Percentiles rank a stretch among this genome's conserved stretches.
Conservation (phyloP, 257 asterid genomes). For the Capsicum chinense region DNA sequence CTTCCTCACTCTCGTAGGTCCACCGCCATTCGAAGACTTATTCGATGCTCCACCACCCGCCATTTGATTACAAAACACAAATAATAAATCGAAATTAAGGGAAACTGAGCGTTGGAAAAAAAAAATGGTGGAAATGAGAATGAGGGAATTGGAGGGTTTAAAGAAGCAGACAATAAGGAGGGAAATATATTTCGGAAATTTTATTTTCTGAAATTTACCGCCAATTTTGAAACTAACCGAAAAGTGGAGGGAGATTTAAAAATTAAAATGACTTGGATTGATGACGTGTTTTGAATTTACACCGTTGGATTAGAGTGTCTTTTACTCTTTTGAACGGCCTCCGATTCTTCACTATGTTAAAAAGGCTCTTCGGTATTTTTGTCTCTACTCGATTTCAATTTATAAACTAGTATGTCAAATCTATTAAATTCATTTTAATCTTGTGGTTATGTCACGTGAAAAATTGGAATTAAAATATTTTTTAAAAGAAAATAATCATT, state of each 20-base stretch:
- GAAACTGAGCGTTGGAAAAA: not conserved
- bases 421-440: too few relatives aligned
- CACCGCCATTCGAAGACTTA: constrained; percentile 42
- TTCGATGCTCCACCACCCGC: constrained; percentile 49
- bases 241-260: not conserved
- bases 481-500: too few relatives aligned
- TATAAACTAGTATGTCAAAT: too few relatives aligned
- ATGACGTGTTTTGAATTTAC: not conserved
- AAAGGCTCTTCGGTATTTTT: too few relatives aligned
- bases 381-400: too few relatives aligned
- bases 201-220: constrained; percentile 9
- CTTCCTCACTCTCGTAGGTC: constrained; percentile 55
- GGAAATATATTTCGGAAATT: not conserved
- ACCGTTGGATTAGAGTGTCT: not conserved
- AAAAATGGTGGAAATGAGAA: not conserved
- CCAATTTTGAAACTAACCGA: constrained; percentile 9
- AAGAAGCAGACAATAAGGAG: constrained; percentile 4
- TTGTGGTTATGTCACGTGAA: too few relatives aligned
- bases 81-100: too few relatives aligned
- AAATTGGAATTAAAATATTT: too few relatives aligned
- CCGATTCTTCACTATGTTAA: not conserved
- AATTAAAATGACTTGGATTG: constrained; percentile 4
- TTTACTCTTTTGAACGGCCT: not conserved
- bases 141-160: constrained; percentile 22
- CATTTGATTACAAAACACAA: constrained; percentile 34